Evolutionary conservation across 2,329 filamentous ascomycete species (phyloP), one percentile per base, ranked within the genome.

Genomic region (Colletotrichum tofieldiae): DNA sequence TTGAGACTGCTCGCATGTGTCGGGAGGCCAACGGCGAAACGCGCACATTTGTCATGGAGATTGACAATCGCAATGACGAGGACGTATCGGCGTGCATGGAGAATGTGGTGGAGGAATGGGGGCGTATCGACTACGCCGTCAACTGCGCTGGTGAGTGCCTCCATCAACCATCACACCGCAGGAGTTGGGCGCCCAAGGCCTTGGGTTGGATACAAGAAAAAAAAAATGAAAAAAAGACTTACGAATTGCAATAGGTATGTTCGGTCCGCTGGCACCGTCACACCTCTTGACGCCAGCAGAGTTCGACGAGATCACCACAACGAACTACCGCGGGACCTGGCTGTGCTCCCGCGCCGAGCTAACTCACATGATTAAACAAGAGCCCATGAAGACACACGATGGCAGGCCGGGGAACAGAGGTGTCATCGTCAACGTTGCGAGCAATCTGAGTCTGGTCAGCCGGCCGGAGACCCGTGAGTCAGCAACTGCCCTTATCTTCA

Each of bases 321-420:
- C 84, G 67, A 86, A 87, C 73, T 85, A 84, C 55, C 79, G 84
- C 11, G 85, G 85, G 0, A 76, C 80, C 8, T 87, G 85, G 85
- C 76, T 87, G 6, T 82, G 80, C n/a, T 82, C 82, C 0, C 77
- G 84, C 1, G 83, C 82, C 14, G 82, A 85, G 72, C 75, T 86
- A 37, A 77, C 77, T 18, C 79, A 82, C 60, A 87, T 87, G 85
- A 75, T 82, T 49, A 78, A 76, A 49, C 85, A 87, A 72, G 83
- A 85, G 18, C 81, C 82, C 1, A 77, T 82, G 37, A 77, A 76
- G 9, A 84, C 81, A 29, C 84, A 86, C 65, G 85, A 86, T 75
- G 84, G 83, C 3, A 76, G 84, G n/a, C 79, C 78, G 9, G 82
- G 77, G 2, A 81, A 78, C 26, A 77, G 83, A 61, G 85, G 84